Conservation (phyloP, 2,329 filamentous ascomycete species). For the Talaromyces sp. region DNA sequence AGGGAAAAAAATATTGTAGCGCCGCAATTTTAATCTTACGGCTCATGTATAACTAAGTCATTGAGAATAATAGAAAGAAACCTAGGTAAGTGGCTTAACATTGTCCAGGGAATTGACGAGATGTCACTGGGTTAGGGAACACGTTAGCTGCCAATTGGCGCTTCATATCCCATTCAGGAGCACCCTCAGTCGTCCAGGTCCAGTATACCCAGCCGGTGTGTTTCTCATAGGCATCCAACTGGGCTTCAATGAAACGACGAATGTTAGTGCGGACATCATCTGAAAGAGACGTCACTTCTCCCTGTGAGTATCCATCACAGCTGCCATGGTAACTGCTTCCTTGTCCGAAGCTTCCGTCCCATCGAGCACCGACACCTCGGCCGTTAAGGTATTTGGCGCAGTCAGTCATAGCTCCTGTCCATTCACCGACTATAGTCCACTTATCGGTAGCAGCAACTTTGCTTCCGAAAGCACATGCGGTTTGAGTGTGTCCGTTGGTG, state of each 20-base stretch:
- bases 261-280: slow-evolving; percentile 35
- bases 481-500: slow-evolving; percentile 52
- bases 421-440: slow-evolving; percentile 66
- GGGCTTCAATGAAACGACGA: slow-evolving; percentile 45
- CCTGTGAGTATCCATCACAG: slow-evolving; percentile 51
- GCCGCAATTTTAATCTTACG: neutral
- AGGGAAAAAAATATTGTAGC: neutral
- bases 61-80: neutral
- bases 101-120: slow-evolving; percentile 33
- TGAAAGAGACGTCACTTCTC: slow-evolving; percentile 45
- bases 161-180: slow-evolving; percentile 49
- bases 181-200: slow-evolving; percentile 50
- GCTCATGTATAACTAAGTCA: neutral
- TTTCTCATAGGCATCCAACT: slow-evolving; percentile 45
- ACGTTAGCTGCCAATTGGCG: slow-evolving; percentile 42
- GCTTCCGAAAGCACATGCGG: slow-evolving; percentile 53
- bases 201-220: slow-evolving; percentile 48
- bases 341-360: slow-evolving; percentile 49
- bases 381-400: slow-evolving; percentile 55
- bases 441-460: slow-evolving; percentile 56
- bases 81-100: slow-evolving; percentile 22
- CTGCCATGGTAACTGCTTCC: slow-evolving; percentile 50
- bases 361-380: slow-evolving; percentile 57
- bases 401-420: slow-evolving; percentile 64
- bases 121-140: slow-evolving; percentile 46